These are phyloP conservation scores for Eutreptiella sp. DNA, from an alignment of 208 protist genomes.

Conservation along the genomic window DNA sequence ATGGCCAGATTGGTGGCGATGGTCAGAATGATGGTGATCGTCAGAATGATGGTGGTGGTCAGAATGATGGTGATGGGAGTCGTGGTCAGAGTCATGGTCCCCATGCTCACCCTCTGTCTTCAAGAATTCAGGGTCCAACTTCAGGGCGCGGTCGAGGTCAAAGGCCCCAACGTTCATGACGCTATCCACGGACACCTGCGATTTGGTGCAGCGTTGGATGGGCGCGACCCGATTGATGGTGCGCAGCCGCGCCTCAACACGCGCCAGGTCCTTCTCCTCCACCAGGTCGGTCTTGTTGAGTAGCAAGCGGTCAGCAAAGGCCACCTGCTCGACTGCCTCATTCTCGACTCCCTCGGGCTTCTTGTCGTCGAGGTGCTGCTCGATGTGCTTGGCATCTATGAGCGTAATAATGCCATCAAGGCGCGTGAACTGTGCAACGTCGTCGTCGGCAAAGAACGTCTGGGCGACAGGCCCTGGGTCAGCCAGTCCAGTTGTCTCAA, in stretches of 20 bases:
- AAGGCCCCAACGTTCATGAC: not conserved
- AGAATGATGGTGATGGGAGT: too few species aligned
- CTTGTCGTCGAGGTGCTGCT: not conserved
- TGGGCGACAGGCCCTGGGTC: constrained; percentile 24
- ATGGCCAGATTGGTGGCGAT: too few species aligned
- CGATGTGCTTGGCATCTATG: constrained; percentile 21
- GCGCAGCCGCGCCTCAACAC: too few species aligned
- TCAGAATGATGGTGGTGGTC: too few species aligned
- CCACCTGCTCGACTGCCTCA: constrained; percentile 13
- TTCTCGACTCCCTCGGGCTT: not conserved
- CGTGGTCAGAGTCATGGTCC: too few species aligned
- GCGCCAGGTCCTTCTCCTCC: not conserved
- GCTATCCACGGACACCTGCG: not conserved
- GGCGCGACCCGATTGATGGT: not conserved
- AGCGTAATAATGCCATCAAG: constrained; percentile 23
- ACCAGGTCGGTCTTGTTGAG: constrained; percentile 24
- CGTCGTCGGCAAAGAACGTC: constrained; percentile 23
- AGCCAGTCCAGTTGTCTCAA: constrained; percentile 22
- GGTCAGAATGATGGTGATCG: too few species aligned
- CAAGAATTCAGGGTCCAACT: too few species aligned
- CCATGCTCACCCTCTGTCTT: too few species aligned
- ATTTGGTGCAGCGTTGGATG: not conserved
- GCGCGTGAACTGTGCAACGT: not conserved
- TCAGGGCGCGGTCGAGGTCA: not conserved
- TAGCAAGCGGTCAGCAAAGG: constrained; percentile 21